Percentiles rank a stretch among this genome's conserved stretches.
Conservation (phyloP, 1,139 yeast species). For the Candida albicans region DNA sequence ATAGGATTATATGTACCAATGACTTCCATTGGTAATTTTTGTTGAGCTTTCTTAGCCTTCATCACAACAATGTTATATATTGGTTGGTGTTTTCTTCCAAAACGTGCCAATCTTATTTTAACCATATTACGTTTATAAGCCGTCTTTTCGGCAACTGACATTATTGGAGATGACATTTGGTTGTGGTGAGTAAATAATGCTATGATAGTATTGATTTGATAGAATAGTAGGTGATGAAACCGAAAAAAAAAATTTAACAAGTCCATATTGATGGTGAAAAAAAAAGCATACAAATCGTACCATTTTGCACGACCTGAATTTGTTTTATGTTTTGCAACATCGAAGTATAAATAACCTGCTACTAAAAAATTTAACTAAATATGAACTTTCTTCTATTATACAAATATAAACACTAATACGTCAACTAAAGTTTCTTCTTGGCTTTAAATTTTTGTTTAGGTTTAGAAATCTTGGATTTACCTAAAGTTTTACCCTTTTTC, state of each 20-base stretch:
- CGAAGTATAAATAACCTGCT: too few species aligned
- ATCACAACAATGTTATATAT: slow-evolving; percentile 91
- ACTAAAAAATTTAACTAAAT: background rate
- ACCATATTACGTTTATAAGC: slow-evolving; percentile 16
- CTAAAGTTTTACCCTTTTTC: slow-evolving; percentile 16
- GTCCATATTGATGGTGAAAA: too few species aligned
- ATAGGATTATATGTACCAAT: slow-evolving; percentile 91
- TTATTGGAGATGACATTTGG: slow-evolving; percentile 8
- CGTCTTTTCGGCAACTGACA: slow-evolving; percentile 8
- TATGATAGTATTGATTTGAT: background rate
- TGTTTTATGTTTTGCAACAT: too few species aligned
- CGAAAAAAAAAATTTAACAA: slow-evolving; percentile 1
- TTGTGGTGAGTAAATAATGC: too few species aligned
- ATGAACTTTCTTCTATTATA: background rate
- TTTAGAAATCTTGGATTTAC: slow-evolving; percentile 32
- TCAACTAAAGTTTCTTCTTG: slow-evolving; percentile 47
- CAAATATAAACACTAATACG: background rate
- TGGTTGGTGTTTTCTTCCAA: slow-evolving; percentile 88
- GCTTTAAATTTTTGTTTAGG: slow-evolving; percentile 56
- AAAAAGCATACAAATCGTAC: too few species aligned
- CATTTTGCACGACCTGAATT: too few species aligned
- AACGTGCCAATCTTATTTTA: slow-evolving; percentile 79
- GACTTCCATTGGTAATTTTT: slow-evolving; percentile 88
- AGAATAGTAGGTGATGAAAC: background rate
- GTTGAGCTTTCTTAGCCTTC: slow-evolving; percentile 69